Conservation (phyloP, 768 basidiomycete genomes). For the Tricholoma saponaceum region DNA sequence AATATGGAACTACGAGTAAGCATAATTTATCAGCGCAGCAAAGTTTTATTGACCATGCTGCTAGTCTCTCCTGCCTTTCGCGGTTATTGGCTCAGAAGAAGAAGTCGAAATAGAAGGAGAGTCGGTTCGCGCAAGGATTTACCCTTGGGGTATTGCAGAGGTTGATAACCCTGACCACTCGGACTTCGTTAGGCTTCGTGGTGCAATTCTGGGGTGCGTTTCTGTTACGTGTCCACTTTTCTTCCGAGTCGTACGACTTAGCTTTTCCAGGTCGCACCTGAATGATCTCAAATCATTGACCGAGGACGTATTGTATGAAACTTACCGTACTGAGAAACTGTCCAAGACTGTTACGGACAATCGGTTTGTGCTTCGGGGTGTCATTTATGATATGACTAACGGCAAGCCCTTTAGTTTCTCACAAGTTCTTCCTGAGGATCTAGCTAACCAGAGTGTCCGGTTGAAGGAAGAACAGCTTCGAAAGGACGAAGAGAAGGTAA, state of each 20-base stretch:
- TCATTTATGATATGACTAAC: conserved; percentile 2
- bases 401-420: conserved; percentile 40
- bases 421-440: conserved; percentile 79
- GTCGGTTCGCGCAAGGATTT: conserved; percentile 74
- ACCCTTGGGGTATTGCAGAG: conserved; percentile 91
- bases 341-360: conserved; percentile 63
- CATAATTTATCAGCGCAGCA: background rate
- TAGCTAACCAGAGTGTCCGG: conserved; percentile 80
- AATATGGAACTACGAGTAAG: conserved; percentile 82
- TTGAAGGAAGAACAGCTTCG: conserved; percentile 91
- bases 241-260: background rate
- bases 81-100: conserved; percentile 86
- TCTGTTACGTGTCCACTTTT: conserved; percentile 14
- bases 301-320: conserved; percentile 82
- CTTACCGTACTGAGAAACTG: conserved; percentile 87
- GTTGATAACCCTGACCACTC: conserved; percentile 91
- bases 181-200: conserved; percentile 75
- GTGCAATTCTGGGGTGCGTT: conserved; percentile 63
- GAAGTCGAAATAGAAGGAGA: conserved; percentile 80
- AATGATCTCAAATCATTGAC: conserved; percentile 82
- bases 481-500: conserved; percentile 79
- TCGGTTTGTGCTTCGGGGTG: conserved; percentile 30
- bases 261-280: conserved; percentile 59
- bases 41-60: background rate
- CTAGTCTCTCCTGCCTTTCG: conserved; percentile 74